Evolutionary conservation across 352 stramenopile species (phyloP).

Genomic region (Pythium oligandrum): DNA sequence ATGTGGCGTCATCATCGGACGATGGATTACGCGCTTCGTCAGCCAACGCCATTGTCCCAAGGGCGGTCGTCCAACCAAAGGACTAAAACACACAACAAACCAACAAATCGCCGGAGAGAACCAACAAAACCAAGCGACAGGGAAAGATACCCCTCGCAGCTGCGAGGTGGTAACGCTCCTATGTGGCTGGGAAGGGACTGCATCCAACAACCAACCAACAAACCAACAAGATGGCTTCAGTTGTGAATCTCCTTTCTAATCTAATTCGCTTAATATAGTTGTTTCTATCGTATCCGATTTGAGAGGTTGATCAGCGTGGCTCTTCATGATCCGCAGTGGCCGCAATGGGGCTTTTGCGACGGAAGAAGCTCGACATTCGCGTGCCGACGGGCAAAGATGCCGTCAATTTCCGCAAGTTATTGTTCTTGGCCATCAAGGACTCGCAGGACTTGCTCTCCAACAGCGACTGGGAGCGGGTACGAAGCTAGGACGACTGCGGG

Average conservation of each 20-base stretch:
- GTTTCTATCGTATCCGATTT: too few species aligned
- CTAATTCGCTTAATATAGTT: too few species aligned
- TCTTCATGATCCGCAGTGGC: constrained; percentile 7
- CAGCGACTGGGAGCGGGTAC: constrained; percentile 62
- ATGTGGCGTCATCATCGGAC: not conserved
- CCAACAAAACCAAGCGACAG: too few species aligned
- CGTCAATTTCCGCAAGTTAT: constrained; percentile 75
- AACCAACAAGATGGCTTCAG: too few species aligned
- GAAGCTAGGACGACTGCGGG: not conserved
- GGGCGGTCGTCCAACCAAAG: not conserved
- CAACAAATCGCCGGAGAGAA: too few species aligned
- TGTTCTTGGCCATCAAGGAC: constrained; percentile 68
- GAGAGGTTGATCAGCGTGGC: not conserved
- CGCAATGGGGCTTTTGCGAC: constrained; percentile 54
- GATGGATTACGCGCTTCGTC: too few species aligned
- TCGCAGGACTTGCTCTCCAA: constrained; percentile 67
- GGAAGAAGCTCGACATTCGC: constrained; percentile 62
- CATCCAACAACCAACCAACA: too few species aligned
- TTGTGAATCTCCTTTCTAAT: too few species aligned
- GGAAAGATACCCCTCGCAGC: too few species aligned
- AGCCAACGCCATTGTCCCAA: not conserved
- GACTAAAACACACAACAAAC: too few species aligned
- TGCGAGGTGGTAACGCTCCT: too few species aligned
- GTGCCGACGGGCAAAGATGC: constrained; percentile 63
- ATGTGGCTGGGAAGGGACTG: too few species aligned